phyloP scores from a whole-genome alignment of 345 rosid genomes.

The Bruguiera gymnorhiza region DNA sequence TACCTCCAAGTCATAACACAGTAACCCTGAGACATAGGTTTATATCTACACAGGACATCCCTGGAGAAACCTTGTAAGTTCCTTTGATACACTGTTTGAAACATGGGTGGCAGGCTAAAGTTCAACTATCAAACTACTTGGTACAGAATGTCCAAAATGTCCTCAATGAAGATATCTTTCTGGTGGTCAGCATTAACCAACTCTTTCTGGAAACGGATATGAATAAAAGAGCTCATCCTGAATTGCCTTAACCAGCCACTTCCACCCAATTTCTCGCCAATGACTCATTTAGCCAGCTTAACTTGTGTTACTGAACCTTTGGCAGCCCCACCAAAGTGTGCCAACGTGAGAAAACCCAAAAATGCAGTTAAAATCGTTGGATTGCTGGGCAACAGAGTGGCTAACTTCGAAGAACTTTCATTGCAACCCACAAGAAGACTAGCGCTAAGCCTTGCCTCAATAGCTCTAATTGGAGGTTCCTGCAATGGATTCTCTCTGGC shows the following conservation, averaged over 20 bases:
- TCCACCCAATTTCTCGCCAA: conserved; percentile 12
- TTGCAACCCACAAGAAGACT: conserved; percentile 52
- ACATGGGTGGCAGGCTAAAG: not conserved
- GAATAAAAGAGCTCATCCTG: conserved; percentile 3
- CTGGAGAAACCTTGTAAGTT: not conserved
- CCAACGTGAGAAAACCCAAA: conserved; percentile 11
- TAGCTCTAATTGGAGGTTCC: conserved; percentile 37
- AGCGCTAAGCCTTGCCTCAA: conserved; percentile 55
- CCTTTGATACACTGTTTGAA: not conserved
- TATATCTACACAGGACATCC: not conserved
- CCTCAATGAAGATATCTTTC: conserved; percentile 42
- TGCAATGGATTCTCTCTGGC: conserved; percentile 45
- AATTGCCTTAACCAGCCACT: conserved; percentile 1
- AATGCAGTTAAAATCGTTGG: conserved; percentile 24
- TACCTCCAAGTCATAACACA: too few species aligned
- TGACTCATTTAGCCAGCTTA: conserved; percentile 48
- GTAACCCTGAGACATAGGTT: too few species aligned
- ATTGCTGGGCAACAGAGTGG: conserved; percentile 31
- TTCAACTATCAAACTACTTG: not conserved
- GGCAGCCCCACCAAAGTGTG: conserved; percentile 27
- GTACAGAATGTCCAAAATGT: conserved; percentile 24
- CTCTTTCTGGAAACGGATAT: not conserved
- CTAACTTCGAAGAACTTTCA: conserved; percentile 27
- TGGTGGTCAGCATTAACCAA: conserved; percentile 32
- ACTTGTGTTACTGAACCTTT: conserved; percentile 35